These are phyloP conservation scores for Globisporangium splendens DNA, from an alignment of 352 stramenopile species.

Conservation along the genomic window DNA sequence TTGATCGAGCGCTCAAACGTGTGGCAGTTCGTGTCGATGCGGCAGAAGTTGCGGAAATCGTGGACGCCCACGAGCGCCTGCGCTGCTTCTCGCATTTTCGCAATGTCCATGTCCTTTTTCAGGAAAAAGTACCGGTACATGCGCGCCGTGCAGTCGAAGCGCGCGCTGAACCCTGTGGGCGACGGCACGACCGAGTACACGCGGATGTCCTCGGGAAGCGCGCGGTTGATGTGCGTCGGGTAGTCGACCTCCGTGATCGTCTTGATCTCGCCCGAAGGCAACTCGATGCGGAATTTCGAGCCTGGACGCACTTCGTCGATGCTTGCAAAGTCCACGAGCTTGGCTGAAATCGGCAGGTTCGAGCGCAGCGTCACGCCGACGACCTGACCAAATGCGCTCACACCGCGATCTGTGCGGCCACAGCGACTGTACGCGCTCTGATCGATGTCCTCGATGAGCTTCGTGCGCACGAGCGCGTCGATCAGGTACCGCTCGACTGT, in stretches of 20 bases:
- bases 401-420: constrained; percentile 96
- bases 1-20: constrained; percentile 91
- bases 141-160: constrained; percentile 92
- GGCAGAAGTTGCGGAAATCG: constrained; percentile 99
- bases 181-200: constrained; percentile 81
- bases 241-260: constrained; percentile 94
- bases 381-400: constrained; percentile 88
- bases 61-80: constrained; percentile 91
- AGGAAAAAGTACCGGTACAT: constrained; percentile 99
- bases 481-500: constrained; percentile 94
- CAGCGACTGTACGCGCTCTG: constrained; percentile 92
- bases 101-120: constrained; percentile 58
- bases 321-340: constrained; percentile 51
- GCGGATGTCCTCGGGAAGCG: constrained; percentile 89
- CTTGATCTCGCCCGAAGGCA: constrained; percentile 57
- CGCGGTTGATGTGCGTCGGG: constrained; percentile 93
- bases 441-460: constrained; percentile 85
- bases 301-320: constrained; percentile 70
- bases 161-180: constrained; percentile 88
- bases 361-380: constrained; percentile 69
- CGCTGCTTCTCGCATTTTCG: constrained; percentile 87
- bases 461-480: constrained; percentile 89
- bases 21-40: constrained; percentile 97
- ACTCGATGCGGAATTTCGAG: constrained; percentile 57
- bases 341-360: constrained; percentile 59